phyloP scores from a whole-genome alignment of 192 early-diverging fungal species.

The Entomortierella beljakovae region DNA sequence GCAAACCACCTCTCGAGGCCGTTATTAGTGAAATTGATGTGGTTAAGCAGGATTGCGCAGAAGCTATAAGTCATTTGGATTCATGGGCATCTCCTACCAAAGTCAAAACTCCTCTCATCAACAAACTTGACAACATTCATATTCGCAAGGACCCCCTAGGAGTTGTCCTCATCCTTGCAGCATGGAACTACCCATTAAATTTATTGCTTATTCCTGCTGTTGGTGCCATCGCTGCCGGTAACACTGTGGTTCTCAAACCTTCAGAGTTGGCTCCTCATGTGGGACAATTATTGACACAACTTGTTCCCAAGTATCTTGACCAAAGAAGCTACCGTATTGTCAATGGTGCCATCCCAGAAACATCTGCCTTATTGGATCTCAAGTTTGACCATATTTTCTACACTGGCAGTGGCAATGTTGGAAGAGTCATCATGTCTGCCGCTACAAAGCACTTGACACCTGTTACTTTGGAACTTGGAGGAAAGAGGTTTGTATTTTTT shows the following conservation, averaged over 20 bases:
- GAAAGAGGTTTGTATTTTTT: constrained; percentile 71
- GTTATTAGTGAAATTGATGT: constrained; percentile 66
- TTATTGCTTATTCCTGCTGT: constrained; percentile 79
- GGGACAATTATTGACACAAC: constrained; percentile 67
- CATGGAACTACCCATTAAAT: constrained; percentile 70
- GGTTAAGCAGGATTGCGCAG: constrained; percentile 58
- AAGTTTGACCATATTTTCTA: constrained; percentile 95
- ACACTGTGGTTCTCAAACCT: constrained; percentile 85
- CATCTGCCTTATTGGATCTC: constrained; percentile 77
- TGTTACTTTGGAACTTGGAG: constrained; percentile 95
- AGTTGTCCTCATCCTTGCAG: constrained; percentile 54
- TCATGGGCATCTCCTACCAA: constrained; percentile 62
- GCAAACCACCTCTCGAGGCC: constrained; percentile 65
- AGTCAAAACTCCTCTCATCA: constrained; percentile 52
- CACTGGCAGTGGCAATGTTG: constrained; percentile 87
- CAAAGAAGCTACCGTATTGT: constrained; percentile 70
- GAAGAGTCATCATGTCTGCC: constrained; percentile 83
- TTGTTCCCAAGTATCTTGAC: constrained; percentile 86
- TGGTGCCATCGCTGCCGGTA: constrained; percentile 92
- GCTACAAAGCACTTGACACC: constrained; percentile 89
- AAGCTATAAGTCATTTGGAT: constrained; percentile 69
- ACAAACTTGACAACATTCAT: constrained; percentile 59
- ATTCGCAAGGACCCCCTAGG: constrained; percentile 77
- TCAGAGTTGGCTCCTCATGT: constrained; percentile 82
- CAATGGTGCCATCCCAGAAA: constrained; percentile 80